Evolutionary conservation across 2,329 filamentous ascomycete genomes (phyloP).

Genomic region (Ceratocystis alfenasii): DNA sequence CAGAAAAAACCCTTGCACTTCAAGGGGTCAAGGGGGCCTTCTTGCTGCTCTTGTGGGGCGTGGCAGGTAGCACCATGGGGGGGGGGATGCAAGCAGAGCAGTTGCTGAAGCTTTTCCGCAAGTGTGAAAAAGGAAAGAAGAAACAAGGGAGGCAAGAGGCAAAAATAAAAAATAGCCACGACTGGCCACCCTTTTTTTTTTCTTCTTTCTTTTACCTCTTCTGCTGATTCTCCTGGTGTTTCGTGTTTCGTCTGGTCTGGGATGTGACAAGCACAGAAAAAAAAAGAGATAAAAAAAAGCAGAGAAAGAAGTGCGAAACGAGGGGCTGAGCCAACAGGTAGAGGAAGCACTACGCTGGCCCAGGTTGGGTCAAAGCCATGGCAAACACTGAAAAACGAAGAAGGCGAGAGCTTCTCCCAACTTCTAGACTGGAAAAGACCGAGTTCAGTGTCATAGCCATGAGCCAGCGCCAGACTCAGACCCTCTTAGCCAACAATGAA

Average conservation of each 20-base stretch:
- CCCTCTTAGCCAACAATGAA: neutral
- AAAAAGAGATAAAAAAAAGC: neutral
- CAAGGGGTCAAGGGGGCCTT: neutral
- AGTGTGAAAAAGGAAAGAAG: neutral
- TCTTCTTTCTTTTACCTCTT: neutral
- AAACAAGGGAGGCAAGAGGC: neutral
- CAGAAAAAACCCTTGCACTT: neutral
- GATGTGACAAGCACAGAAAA: neutral
- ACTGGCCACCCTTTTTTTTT: neutral
- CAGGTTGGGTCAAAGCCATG: slow-evolving; percentile 1
- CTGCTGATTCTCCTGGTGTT: neutral
- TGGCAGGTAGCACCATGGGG: slow-evolving; percentile 7
- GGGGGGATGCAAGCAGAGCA: neutral
- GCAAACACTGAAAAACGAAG: neutral
- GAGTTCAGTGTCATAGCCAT: neutral
- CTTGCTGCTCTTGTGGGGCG: neutral
- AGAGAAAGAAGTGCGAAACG: neutral
- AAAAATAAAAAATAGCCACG: neutral
- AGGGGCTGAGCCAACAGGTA: neutral
- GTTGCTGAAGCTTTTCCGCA: slow-evolving; percentile 4
- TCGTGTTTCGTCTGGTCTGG: slow-evolving; percentile 5
- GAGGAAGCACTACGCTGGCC: neutral
- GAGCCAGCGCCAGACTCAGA: neutral
- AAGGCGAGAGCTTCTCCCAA: neutral
- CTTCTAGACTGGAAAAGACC: neutral